Base-by-base conservation (phyloP, 2,329 filamentous ascomycete genomes). In the Ophiobolus disseminans region DNA sequence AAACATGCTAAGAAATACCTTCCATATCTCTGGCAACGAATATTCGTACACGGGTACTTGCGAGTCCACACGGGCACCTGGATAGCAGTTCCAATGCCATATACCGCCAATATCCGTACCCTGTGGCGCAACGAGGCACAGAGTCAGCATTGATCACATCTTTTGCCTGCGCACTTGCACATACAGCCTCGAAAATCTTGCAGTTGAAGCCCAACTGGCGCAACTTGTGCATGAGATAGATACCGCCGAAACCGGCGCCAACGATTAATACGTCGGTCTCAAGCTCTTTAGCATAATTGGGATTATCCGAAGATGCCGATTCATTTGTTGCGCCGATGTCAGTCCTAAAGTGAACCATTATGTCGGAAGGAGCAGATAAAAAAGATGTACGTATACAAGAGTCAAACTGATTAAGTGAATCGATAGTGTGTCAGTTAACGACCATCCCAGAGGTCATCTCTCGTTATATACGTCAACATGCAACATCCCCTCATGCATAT, bases 41-140 rank as follows among this genome's bases (percentile, higher is more conserved):
- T 78, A 75, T 48, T 78, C 75, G 50, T 80, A 80, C 16, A 78
- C 73, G 0, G 78, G 78, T 1, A 74, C 68, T 55, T 76, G 73
- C 0, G 73, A 75, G 47, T 80, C 78, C 4, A 80, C 78, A 26
- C 76, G 68, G 6, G 78, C 78, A 3, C 78, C 70, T 3, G 73
- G 74, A 41, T 77, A 77, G 41, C 73, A 70, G 36, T 77, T 77
- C 74, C 74, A 76, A 48, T 75, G 69, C 74, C 74, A 76, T n/a
- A 75, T 73, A 3, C 76, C 75, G 11, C 76, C 76, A 8, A 77
- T 65, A 14, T 73, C 69, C 32, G 65, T 63, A 13, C 73, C n/a
- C n/a, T n/a, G n/a, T n/a, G n/a, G n/a, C n/a, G n/a, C n/a, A n/a
- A n/a, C n/a, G n/a, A n/a, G n/a, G n/a, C n/a, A n/a, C n/a, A n/a